Conservation (phyloP, 2,329 filamentous ascomycete species). For the Ophiosphaerella herpotricha region DNA sequence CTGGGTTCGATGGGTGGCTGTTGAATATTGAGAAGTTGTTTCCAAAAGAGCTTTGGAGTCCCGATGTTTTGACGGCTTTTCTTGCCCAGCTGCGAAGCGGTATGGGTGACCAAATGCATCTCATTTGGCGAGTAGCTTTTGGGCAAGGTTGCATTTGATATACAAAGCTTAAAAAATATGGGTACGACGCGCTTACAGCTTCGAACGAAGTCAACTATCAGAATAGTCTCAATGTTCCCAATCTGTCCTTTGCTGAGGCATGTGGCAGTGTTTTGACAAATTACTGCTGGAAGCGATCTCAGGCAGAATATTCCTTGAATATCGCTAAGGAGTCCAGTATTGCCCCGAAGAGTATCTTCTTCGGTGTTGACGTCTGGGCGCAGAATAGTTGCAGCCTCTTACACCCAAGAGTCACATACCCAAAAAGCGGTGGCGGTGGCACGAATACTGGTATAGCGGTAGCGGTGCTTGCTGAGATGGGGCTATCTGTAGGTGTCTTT, state of each 20-base stretch:
- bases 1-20: constrained; percentile 55
- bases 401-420: constrained; percentile 45
- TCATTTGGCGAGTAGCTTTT: constrained; percentile 48
- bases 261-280: constrained; percentile 51
- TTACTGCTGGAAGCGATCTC: constrained; percentile 49
- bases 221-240: constrained; percentile 49
- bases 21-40: constrained; percentile 54
- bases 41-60: constrained; percentile 37
- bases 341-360: constrained; percentile 37
- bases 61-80: constrained; percentile 41
- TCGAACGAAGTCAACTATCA: constrained; percentile 51
- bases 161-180: constrained; percentile 12
- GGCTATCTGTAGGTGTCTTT: constrained; percentile 50
- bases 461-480: constrained; percentile 39
- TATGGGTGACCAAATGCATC: constrained; percentile 31
- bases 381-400: constrained; percentile 43
- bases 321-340: constrained; percentile 32
- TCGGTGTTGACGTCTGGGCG: constrained; percentile 55
- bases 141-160: background rate
- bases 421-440: constrained; percentile 45
- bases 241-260: constrained; percentile 45
- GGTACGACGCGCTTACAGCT: constrained; percentile 54
- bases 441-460: constrained; percentile 51
- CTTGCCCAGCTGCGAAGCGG: constrained; percentile 43
- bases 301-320: constrained; percentile 29